Conservation (phyloP, 2,329 filamentous ascomycete genomes). For the Exophiala phaeomuriformis region DNA sequence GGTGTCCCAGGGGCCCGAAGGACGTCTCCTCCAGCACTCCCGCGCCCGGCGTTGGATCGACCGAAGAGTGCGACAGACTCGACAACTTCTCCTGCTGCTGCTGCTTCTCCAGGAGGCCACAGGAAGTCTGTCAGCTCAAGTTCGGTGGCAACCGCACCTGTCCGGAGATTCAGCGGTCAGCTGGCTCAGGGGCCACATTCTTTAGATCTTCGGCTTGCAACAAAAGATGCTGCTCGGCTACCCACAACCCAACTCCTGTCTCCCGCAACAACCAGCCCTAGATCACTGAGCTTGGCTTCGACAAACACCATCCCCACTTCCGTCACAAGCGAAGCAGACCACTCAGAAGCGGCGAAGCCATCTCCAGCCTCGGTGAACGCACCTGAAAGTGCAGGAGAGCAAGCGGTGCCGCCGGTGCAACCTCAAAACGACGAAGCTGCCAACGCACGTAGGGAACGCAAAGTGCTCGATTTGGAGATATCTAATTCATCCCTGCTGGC, state of each 20-base stretch:
- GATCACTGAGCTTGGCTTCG: constrained; percentile 24
- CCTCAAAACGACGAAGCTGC: constrained; percentile 60
- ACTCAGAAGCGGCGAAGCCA: constrained; percentile 11
- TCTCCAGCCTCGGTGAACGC: background rate
- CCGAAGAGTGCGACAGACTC: constrained; percentile 11
- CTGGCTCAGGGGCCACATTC: constrained; percentile 8
- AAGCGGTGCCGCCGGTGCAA: constrained; percentile 29
- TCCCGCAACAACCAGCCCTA: constrained; percentile 19
- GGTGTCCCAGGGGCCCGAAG: constrained; percentile 1
- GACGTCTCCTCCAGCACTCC: constrained; percentile 3
- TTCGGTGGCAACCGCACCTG: constrained; percentile 9
- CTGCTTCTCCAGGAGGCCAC: constrained; percentile 3
- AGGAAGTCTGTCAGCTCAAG: constrained; percentile 23
- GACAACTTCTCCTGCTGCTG: background rate
- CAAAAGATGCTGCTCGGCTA: constrained; percentile 7
- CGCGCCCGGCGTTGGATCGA: constrained; percentile 7
- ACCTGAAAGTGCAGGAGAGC: constrained; percentile 28
- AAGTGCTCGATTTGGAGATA: constrained; percentile 93
- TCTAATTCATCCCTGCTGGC: constrained; percentile 91
- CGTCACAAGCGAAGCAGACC: constrained; percentile 18
- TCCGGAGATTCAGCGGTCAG: constrained; percentile 5
- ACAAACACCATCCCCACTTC: constrained; percentile 22
- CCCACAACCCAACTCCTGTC: constrained; percentile 11
- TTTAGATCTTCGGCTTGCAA: constrained; percentile 7
- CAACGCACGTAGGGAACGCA: constrained; percentile 85